These are phyloP conservation scores for Cladosporium phlei DNA, from an alignment of 2,329 filamentous ascomycete genomes.

Conservation along the genomic window DNA sequence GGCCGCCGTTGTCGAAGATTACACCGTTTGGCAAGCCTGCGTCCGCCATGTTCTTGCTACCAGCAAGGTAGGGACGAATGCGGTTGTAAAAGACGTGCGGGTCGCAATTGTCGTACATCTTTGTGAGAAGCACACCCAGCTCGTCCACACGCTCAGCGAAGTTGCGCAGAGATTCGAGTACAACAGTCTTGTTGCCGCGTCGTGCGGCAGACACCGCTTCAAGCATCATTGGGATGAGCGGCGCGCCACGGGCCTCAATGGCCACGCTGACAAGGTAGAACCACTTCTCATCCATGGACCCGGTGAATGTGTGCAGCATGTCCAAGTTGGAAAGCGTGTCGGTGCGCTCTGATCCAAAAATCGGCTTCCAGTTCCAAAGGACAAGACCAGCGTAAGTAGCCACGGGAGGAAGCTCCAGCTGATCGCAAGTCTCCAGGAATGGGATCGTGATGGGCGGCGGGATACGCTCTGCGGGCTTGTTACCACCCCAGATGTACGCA, in stretches of 20 bases:
- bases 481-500: slow-evolving; percentile 84
- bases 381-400: slow-evolving; percentile 90
- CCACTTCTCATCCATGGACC: slow-evolving; percentile 94
- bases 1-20: slow-evolving; percentile 70
- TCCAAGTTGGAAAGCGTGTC: slow-evolving; percentile 83
- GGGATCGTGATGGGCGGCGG: slow-evolving; percentile 80
- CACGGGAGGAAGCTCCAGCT: slow-evolving; percentile 80
- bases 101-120: slow-evolving; percentile 95
- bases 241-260: slow-evolving; percentile 86
- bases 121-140: slow-evolving; percentile 68
- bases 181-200: slow-evolving; percentile 61
- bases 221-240: slow-evolving; percentile 83
- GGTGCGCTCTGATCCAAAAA: slow-evolving; percentile 77
- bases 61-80: slow-evolving; percentile 91
- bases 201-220: slow-evolving; percentile 77
- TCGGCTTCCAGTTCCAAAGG: slow-evolving; percentile 94
- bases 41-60: slow-evolving; percentile 96
- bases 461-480: slow-evolving; percentile 64
- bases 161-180: slow-evolving; percentile 69
- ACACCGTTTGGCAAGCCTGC: slow-evolving; percentile 85
- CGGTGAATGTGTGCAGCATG: slow-evolving; percentile 85
- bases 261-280: slow-evolving; percentile 95
- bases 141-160: slow-evolving; percentile 89
- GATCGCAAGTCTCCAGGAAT: slow-evolving; percentile 66
- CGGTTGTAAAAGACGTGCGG: slow-evolving; percentile 92